Percentiles rank a stretch among this genome's conserved stretches.
Evolutionary conservation across 1,139 yeast species (phyloP).

Genomic region (Suhomyces wounanorum): DNA sequence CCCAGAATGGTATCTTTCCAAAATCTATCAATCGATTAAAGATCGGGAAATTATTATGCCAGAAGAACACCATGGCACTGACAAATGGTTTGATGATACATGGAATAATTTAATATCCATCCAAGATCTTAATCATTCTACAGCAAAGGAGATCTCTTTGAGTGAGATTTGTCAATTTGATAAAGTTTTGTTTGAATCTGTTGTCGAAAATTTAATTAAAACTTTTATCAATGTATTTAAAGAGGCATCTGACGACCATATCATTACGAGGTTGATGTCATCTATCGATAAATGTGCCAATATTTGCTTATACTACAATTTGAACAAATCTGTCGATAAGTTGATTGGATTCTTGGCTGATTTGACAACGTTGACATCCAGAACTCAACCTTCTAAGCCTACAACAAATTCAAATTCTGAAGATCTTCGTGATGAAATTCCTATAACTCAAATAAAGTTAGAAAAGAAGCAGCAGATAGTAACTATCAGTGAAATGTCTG

Average conservation of each 20-base stretch:
- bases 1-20: conserved; percentile 82
- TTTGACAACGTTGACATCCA: conserved; percentile 56
- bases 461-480: conserved; percentile 55
- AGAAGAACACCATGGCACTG: conserved; percentile 88
- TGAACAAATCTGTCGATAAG: conserved; percentile 61
- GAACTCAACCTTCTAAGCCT: neutral
- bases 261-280: conserved; percentile 82
- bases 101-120: conserved; percentile 84
- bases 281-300: conserved; percentile 83
- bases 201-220: conserved; percentile 63
- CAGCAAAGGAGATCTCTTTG: conserved; percentile 23
- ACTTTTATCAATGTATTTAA: conserved; percentile 77
- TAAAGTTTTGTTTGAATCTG: conserved; percentile 62
- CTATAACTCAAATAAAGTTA: conserved; percentile 50
- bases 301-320: conserved; percentile 66
- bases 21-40: conserved; percentile 76
- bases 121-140: conserved; percentile 26
- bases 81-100: conserved; percentile 88
- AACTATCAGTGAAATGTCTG: conserved; percentile 79
- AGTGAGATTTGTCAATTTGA: conserved; percentile 56
- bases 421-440: conserved; percentile 46
- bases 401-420: conserved; percentile 23
- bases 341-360: conserved; percentile 65
- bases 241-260: conserved; percentile 88
- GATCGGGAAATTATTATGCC: conserved; percentile 95